Evolutionary conservation across 305 asterid genomes (phyloP).

Genomic region (Vinca major): DNA sequence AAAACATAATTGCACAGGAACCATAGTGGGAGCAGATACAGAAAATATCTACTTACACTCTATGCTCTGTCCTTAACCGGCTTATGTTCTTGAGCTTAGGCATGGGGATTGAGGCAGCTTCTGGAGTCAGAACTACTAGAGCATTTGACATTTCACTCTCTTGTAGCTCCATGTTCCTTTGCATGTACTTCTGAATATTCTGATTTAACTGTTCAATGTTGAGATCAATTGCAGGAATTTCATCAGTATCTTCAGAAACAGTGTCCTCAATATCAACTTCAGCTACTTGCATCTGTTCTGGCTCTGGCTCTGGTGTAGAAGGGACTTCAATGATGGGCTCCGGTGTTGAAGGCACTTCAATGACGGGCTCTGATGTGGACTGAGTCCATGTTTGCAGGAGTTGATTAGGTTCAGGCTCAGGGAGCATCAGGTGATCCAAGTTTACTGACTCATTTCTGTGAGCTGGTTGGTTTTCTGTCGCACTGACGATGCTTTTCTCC

Average conservation of each 20-base stretch:
- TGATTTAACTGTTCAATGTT: conserved; percentile 77
- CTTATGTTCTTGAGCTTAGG: conserved; percentile 86
- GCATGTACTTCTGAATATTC: conserved; percentile 58
- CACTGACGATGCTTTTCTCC: conserved; percentile 49
- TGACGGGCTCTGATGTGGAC: conserved; percentile 41
- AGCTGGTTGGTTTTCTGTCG: conserved; percentile 36
- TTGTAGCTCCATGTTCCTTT: conserved; percentile 48
- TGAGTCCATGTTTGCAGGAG: conserved; percentile 22
- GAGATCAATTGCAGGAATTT: conserved; percentile 78
- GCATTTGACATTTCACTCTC: conserved; percentile 81
- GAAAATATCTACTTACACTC: conserved; percentile 61
- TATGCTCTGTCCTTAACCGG: conserved; percentile 97
- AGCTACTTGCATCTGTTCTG: conserved; percentile 43
- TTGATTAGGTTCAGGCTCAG: conserved; percentile 36
- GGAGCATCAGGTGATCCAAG: conserved; percentile 46
- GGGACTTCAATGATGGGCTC: conserved; percentile 57
- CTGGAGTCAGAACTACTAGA: conserved; percentile 74
- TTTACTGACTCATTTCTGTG: conserved; percentile 35
- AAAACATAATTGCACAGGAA: not conserved
- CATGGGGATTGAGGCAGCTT: conserved; percentile 84
- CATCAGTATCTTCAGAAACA: conserved; percentile 59
- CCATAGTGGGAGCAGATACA: not conserved
- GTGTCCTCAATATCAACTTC: conserved; percentile 55
- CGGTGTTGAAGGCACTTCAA: conserved; percentile 29
- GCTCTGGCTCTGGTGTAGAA: conserved; percentile 70